A percentile compares a stretch with the other conserved stretches of the same genome.
Conservation (phyloP, 768 basidiomycete genomes). For the Suillus placidus region DNA sequence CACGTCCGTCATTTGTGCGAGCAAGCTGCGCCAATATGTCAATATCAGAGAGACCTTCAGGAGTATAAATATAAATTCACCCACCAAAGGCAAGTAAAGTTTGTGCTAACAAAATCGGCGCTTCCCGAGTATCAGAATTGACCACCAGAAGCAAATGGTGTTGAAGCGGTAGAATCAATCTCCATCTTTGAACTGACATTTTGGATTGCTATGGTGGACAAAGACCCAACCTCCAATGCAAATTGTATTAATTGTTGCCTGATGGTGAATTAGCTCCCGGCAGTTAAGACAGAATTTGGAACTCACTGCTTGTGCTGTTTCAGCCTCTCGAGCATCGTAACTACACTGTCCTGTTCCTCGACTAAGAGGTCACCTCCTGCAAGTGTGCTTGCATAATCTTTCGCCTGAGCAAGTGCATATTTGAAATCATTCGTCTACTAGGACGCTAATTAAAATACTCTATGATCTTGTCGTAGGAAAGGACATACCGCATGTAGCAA, state of each 20-base stretch:
- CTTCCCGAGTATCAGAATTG: neutral
- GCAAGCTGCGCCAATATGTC: too few species aligned
- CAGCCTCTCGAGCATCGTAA: slow-evolving; percentile 65
- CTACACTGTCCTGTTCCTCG: slow-evolving; percentile 71
- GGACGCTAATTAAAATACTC: neutral
- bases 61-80: neutral
- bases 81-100: neutral
- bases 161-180: slow-evolving; percentile 76
- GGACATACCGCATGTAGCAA: slow-evolving; percentile 63
- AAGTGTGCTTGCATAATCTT: slow-evolving; percentile 55
- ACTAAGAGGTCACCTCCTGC: slow-evolving; percentile 75
- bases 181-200: slow-evolving; percentile 53
- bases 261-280: neutral
- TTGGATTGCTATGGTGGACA: slow-evolving; percentile 31
- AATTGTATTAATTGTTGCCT: slow-evolving; percentile 63
- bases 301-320: slow-evolving; percentile 64
- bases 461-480: neutral
- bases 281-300: too few species aligned
- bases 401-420: slow-evolving; percentile 57
- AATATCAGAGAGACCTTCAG: too few species aligned
- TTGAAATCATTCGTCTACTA: slow-evolving; percentile 76
- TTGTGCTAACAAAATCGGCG: neutral
- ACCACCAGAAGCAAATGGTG: slow-evolving; percentile 46
- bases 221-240: slow-evolving; percentile 42
- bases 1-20: too few species aligned